Evolutionary conservation across 2,329 filamentous ascomycete genomes (phyloP), one percentile per base, ranked within the genome.

Genomic region (Ceratocystis cubensis): DNA sequence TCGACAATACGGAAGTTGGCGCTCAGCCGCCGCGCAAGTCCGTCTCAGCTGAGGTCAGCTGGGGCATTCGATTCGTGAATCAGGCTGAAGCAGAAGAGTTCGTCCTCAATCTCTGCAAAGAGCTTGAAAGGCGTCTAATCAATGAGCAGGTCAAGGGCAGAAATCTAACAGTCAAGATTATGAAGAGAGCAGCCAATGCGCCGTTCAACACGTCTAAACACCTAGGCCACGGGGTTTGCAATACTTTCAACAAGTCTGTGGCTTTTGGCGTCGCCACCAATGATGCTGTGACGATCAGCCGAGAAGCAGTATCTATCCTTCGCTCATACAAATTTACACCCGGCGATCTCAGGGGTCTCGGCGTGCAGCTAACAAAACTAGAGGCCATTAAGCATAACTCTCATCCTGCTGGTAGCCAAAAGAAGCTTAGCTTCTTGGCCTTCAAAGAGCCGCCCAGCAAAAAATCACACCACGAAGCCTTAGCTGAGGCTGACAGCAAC

Each of bases 31-130:
- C 90, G 17, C 86, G 94, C 65, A 99, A 97, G 73, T 97, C 93
- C 0, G 91, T 99, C 0, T 97, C 94, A 1, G 93, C 93, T 0
- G 94, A 99, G 74, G 91, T 99, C 69, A 99, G 94, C 72, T 99
- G 94, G 94, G 94, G 95, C 2, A 96, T 99, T 66, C 86, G 94
- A 5, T 99, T 99, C 73, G 85, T 94, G 70, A 95, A 83, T 68
- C 91, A 96, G 72, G 82, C 84, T n/a, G 93, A 99, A 75, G 92
- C 91, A 0, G 93, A 97, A 68, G 90, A 95, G 70, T 99, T 99
- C 74, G 82, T 97, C 37, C 79, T 84, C 69, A 94, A 89, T 70
- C 78, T 99, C 0, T 94, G 89, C 72, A 87, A 87, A 66, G 94
- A 99, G 75, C 78, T 99, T 5, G 86, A 92, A 71, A 87, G 86